Evolutionary conservation across 2,329 filamentous ascomycete genomes (phyloP).

Genomic region (Dothistroma pini): DNA sequence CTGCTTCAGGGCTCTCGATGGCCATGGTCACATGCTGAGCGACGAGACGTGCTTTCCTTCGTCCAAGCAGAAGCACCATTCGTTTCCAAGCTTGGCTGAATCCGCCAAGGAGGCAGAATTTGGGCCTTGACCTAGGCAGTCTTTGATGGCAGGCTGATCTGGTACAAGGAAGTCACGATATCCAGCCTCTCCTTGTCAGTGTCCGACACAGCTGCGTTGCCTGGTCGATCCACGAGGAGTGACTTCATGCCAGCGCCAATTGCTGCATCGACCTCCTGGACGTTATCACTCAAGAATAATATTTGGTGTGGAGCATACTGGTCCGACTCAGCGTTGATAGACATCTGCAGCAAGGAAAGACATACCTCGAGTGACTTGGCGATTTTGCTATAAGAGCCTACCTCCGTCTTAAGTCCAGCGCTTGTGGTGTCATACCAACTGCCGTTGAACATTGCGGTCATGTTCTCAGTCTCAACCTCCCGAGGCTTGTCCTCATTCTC

Average conservation of each 20-base stretch:
- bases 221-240: slow-evolving; percentile 56
- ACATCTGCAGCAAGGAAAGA: background rate
- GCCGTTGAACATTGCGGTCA: slow-evolving; percentile 57
- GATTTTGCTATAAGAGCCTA: slow-evolving; percentile 65
- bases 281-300: slow-evolving; percentile 79
- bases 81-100: background rate
- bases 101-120: background rate
- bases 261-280: slow-evolving; percentile 53
- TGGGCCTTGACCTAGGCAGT: background rate
- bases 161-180: slow-evolving; percentile 26
- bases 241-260: slow-evolving; percentile 41
- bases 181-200: slow-evolving; percentile 40
- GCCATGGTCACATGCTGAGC: background rate
- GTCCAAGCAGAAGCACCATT: background rate
- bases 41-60: background rate
- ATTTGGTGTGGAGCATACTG: slow-evolving; percentile 51
- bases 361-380: slow-evolving; percentile 42
- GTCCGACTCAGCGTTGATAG: slow-evolving; percentile 25
- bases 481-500: slow-evolving; percentile 18
- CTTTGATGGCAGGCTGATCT: slow-evolving; percentile 16
- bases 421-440: slow-evolving; percentile 75
- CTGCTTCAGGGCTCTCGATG: background rate
- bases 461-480: slow-evolving; percentile 48
- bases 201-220: slow-evolving; percentile 61
- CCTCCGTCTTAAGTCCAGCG: slow-evolving; percentile 69